Percentiles rank a stretch among this genome's conserved stretches.
Evolutionary conservation across 441 rosid genomes (phyloP).

Genomic region (Omphalea diandra): DNA sequence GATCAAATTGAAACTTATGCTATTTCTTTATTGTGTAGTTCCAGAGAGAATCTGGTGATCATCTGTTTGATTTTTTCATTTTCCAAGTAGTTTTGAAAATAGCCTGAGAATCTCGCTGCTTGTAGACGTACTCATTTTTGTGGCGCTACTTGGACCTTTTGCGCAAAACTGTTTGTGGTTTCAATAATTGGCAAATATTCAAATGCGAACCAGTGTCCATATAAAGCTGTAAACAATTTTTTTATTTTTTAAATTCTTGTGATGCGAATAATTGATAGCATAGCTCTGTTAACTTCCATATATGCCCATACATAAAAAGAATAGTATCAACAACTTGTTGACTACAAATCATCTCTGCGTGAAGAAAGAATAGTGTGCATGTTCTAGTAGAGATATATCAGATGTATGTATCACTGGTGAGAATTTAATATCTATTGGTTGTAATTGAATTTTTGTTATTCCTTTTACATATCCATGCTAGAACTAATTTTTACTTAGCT

Average conservation of each 20-base stretch:
- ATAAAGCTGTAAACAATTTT: too few species aligned
- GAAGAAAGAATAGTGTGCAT: neutral
- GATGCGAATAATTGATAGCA: neutral
- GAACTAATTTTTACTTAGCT: constrained; percentile 28
- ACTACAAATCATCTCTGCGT: neutral
- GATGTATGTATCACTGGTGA: neutral
- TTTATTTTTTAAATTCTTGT: neutral
- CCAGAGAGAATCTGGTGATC: neutral
- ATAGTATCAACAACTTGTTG: neutral
- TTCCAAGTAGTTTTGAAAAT: neutral
- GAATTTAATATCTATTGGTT: constrained; percentile 5
- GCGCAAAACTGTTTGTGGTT: too few species aligned
- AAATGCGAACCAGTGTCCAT: too few species aligned
- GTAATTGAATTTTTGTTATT: constrained; percentile 27
- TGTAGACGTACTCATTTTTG: neutral
- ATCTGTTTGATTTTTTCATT: neutral
- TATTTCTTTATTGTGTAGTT: neutral
- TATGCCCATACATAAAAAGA: neutral
- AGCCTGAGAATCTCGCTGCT: neutral
- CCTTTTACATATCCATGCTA: constrained; percentile 30
- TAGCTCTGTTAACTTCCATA: neutral
- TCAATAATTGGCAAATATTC: too few species aligned
- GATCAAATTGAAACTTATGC: neutral
- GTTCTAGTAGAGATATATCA: neutral
- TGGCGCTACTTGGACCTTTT: neutral